Evolutionary conservation across 345 rosid genomes (phyloP).

Genomic region (Rhodamnia argentea): DNA sequence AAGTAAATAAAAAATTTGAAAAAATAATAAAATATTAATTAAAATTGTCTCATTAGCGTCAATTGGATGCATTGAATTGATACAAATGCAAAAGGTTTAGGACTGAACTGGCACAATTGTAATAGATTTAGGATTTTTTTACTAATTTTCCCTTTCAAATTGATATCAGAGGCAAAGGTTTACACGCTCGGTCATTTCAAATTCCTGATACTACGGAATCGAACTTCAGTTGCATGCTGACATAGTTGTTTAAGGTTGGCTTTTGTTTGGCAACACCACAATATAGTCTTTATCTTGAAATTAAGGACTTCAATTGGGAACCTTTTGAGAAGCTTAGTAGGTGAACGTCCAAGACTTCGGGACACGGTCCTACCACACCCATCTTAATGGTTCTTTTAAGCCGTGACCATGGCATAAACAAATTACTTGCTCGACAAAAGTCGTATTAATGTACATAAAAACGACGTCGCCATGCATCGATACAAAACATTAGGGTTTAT

Average conservation of each 20-base stretch:
- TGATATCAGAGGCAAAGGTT: neutral
- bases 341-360: no score
- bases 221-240: neutral
- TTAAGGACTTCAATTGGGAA: neutral
- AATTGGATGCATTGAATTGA: no score
- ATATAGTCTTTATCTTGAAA: neutral
- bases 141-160: neutral
- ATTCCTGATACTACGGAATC: neutral
- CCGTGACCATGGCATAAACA: neutral
- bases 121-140: no score
- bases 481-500: neutral
- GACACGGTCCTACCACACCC: neutral
- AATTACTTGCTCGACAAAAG: neutral
- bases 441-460: neutral
- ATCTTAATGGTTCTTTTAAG: neutral
- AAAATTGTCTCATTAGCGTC: no score
- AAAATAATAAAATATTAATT: no score
- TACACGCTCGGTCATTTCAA: neutral
- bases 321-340: no score
- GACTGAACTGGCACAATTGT: no score
- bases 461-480: neutral
- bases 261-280: neutral
- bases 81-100: no score
- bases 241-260: no score
- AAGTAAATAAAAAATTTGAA: no score